Conservation (phyloP, 169 alveolate genomes). For the Plasmodium knowlesi region DNA sequence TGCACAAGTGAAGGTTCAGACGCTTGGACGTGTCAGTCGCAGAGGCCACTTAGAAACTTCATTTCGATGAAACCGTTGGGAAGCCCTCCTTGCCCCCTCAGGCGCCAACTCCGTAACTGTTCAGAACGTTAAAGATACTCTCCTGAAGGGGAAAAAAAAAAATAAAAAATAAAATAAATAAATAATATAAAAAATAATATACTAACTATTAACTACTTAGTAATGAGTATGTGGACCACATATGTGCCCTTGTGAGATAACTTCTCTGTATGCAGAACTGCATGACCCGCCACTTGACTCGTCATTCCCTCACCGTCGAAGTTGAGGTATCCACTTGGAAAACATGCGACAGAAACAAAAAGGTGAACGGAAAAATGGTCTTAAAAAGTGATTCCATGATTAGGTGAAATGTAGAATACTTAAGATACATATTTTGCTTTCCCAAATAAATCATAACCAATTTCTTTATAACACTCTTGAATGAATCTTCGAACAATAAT, state of each 20-base stretch:
- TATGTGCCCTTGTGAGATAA: neutral
- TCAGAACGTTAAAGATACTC: slow-evolving; percentile 24
- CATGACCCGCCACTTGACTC: neutral
- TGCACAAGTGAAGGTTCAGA: neutral
- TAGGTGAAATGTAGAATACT: slow-evolving; percentile 13
- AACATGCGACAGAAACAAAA: slow-evolving; percentile 42
- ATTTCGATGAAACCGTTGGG: neutral
- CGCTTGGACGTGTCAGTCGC: neutral
- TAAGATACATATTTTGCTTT: slow-evolving; percentile 37
- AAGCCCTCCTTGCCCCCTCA: neutral
- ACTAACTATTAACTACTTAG: neutral
- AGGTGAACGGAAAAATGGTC: slow-evolving; percentile 36
- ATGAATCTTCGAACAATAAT: slow-evolving; percentile 48
- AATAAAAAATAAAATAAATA: neutral
- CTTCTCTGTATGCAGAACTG: neutral
- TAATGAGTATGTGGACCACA: neutral
- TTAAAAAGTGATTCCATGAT: slow-evolving; percentile 41
- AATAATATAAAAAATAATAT: too few species aligned
- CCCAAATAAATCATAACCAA: slow-evolving; percentile 21
- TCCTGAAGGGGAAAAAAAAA: slow-evolving; percentile 18
- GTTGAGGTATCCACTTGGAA: slow-evolving; percentile 27
- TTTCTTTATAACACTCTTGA: slow-evolving; percentile 25
- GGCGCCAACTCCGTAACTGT: slow-evolving; percentile 2
- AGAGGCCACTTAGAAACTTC: neutral
- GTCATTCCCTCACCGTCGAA: slow-evolving; percentile 28